phyloP scores from a whole-genome alignment of 768 basidiomycete genomes.

The Hericium coralloides region DNA sequence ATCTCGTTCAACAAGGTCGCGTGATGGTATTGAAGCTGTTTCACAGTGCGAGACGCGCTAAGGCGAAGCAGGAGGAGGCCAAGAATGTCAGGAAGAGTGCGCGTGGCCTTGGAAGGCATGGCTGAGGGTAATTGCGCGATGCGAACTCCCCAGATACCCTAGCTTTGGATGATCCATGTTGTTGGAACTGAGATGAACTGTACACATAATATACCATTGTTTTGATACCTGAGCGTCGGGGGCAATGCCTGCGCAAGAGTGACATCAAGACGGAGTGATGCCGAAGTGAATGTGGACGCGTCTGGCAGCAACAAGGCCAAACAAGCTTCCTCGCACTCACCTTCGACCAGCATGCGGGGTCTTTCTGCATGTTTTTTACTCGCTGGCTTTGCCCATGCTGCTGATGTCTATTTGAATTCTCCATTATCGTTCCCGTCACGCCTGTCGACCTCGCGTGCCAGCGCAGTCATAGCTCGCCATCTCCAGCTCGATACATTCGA shows the following conservation, averaged over 20 bases:
- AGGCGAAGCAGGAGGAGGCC: constrained; percentile 2
- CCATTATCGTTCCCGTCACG: neutral
- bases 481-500: constrained; percentile 65
- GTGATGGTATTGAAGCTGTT: neutral
- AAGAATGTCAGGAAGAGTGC: constrained; percentile 4
- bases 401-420: constrained; percentile 10
- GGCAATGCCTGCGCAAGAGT: neutral
- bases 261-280: neutral
- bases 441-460: constrained; percentile 26
- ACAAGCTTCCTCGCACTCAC: neutral
- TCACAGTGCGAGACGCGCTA: constrained; percentile 1
- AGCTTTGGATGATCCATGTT: neutral
- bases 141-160: neutral
- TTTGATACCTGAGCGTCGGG: neutral
- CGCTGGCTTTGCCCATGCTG: constrained; percentile 5
- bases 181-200: neutral
- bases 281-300: neutral
- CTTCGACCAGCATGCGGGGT: constrained; percentile 6
- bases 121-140: neutral
- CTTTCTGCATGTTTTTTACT: constrained; percentile 4
- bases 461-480: constrained; percentile 54
- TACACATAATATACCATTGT: neutral
- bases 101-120: constrained; percentile 7
- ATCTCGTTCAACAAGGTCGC: neutral
- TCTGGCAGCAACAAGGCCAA: neutral